Evolutionary conservation across 176 grass and related monocot species (phyloP).

Genomic region (Ampelocalamus luodianensis): DNA sequence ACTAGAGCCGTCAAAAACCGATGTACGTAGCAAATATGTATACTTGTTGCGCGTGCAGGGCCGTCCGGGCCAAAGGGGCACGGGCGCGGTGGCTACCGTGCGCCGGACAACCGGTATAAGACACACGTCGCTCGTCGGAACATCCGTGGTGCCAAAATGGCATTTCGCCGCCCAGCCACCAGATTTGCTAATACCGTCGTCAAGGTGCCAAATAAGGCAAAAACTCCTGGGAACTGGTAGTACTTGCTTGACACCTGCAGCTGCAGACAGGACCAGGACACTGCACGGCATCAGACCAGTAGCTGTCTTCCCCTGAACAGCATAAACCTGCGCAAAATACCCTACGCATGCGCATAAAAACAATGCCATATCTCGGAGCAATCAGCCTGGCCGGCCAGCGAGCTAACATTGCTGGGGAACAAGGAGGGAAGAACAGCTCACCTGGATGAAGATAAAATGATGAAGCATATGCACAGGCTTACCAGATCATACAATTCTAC

Average conservation of each 20-base stretch:
- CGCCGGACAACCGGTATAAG: no score
- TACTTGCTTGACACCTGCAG: slow-evolving; percentile 20
- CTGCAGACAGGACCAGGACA: neutral
- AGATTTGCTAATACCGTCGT: no score
- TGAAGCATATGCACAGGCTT: neutral
- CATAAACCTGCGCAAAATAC: neutral
- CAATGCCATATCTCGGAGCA: neutral
- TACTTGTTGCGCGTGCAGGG: no score
- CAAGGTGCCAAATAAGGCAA: no score
- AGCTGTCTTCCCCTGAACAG: neutral
- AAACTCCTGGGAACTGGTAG: slow-evolving; percentile 11
- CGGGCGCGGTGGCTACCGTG: no score
- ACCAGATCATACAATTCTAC: neutral
- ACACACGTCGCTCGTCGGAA: no score
- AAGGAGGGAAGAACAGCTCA: neutral
- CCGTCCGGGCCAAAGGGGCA: no score
- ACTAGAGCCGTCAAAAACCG: no score
- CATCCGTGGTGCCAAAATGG: no score
- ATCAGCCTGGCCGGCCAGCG: neutral
- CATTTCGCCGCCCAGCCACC: no score
- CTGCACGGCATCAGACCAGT: neutral
- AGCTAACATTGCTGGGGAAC: slow-evolving; percentile 6
- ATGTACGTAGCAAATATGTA: no score
- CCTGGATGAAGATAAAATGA: neutral
- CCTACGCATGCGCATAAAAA: neutral